Percentiles rank a stretch among this genome's conserved stretches.
phyloP scores from a whole-genome alignment of 2,329 filamentous ascomycete species.

The Ophiocordyceps polyrhachis-furcata region DNA sequence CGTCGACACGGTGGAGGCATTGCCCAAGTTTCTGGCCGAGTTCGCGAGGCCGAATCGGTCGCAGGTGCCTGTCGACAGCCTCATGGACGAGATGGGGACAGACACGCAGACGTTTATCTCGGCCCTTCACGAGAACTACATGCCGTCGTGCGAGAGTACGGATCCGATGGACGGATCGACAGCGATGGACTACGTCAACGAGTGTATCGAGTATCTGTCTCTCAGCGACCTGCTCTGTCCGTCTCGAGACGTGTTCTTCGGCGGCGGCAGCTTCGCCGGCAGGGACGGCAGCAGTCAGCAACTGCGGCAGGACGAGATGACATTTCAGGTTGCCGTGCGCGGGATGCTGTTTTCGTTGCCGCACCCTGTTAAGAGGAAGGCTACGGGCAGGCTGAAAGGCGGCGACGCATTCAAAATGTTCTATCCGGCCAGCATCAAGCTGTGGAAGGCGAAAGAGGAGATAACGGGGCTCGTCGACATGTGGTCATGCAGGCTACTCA shows the following conservation, averaged over 20 bases:
- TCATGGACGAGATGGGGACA: conserved; percentile 88
- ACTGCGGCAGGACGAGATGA: conserved; percentile 81
- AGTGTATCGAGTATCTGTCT: conserved; percentile 74
- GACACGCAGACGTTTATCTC: conserved; percentile 82
- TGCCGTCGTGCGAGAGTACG: conserved; percentile 55
- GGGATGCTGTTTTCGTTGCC: conserved; percentile 76
- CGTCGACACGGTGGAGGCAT: conserved; percentile 25
- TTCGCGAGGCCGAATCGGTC: conserved; percentile 41
- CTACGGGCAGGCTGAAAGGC: conserved; percentile 21
- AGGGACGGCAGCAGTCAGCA: conserved; percentile 48
- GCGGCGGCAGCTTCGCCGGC: conserved; percentile 33
- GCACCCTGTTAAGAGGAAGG: conserved; percentile 60
- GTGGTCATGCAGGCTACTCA: conserved; percentile 44
- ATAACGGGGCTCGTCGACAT: conserved; percentile 53
- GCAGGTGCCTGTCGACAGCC: conserved; percentile 48
- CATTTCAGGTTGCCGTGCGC: conserved; percentile 76
- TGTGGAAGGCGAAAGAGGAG: conserved; percentile 75
- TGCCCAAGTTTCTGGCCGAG: conserved; percentile 41
- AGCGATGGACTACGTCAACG: conserved; percentile 60
- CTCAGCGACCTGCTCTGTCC: conserved; percentile 72
- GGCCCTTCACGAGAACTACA: conserved; percentile 85
- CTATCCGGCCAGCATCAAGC: conserved; percentile 65
- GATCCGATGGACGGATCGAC: conserved; percentile 30
- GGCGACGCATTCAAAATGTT: conserved; percentile 72
- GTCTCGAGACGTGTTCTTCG: conserved; percentile 50